Evolutionary conservation across 306 rosid species (phyloP).

Genomic region (peach (Prunus persica)): Prunus_persica_NCBIv2 NC_034016.1:14192501-14193000

Average conservation of each 20-base stretch:
- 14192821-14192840: neutral
- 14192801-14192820: neutral
- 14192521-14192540: neutral
- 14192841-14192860: too few species aligned
- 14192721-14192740: neutral
- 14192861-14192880: conserved; percentile 13
- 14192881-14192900: conserved; percentile 93
- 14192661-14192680: neutral
- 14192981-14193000: conserved; percentile 69
- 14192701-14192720: neutral
- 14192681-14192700: neutral
- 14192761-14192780: neutral
- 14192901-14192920: conserved; percentile 83
- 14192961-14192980: conserved; percentile 87
- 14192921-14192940: conserved; percentile 79
- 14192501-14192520: neutral
- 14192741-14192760: neutral
- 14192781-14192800: neutral
- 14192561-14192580: neutral
- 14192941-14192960: conserved; percentile 85
- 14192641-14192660: neutral
- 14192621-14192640: neutral
- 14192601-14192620: neutral
- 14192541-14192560: neutral
- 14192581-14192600: neutral